Base-by-base conservation (phyloP, 257 asterid species). In the Mentha longifolia region DNA sequence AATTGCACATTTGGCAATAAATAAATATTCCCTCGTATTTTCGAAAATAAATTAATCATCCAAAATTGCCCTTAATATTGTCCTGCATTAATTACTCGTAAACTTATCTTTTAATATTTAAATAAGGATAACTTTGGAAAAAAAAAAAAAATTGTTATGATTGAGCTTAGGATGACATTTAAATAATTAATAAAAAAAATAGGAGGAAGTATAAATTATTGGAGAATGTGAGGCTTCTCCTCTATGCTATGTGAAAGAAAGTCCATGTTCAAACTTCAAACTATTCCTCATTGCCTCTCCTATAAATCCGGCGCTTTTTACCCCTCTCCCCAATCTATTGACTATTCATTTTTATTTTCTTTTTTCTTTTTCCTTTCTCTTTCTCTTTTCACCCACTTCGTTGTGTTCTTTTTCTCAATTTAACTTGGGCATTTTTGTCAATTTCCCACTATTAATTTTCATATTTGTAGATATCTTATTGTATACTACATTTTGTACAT, bases 251-350 rank as follows among this genome's bases (percentile, higher is more conserved):
- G 45, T 65, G 52, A 17, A 45, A 22, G 19, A 74, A 68, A 73
- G 83, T 80, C 66, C 43, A 68, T 55, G 72, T 74, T 84, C 82
- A 63, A 51, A 76, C 84, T 74, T 84, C 82, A 63, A 51, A 76
- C 84, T 76, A 43, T 47, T 49, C 62, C 64, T 42, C 56, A 72
- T 35, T 57, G 79, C 17, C 17, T 51, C 61, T 56, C 76, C 73
- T 57, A 41, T 65, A 59, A 72, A 65, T 66, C 78, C 79, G 81
- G 79, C 84, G 77, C 71, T 33, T 39, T 76, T 72, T 68, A 45
- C 68, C 68, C 45, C 57, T 22, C 17, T 42, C 14, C 52, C 2
- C 59, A 12, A 20, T 59, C 56, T 60, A 43, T 59, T 42, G 11
- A 33, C 39, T 33, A 33, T 33, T 13, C 20, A 5, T 1, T 3